Evolutionary conservation across 768 basidiomycete species (phyloP).

Genomic region (Leucocoprinus sp.): DNA sequence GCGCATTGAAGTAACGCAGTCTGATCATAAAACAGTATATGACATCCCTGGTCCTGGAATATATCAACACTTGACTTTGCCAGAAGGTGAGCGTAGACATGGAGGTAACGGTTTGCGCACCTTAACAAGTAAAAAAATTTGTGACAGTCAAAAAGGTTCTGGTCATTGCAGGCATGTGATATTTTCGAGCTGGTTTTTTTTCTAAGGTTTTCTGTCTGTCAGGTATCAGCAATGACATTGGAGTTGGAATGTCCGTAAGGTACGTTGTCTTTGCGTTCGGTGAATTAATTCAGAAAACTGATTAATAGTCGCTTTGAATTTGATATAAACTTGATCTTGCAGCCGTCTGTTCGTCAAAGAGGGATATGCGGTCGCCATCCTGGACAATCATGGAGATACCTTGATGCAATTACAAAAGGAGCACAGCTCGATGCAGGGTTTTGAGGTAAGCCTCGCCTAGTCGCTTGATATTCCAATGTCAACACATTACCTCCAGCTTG

Average conservation of each 20-base stretch:
- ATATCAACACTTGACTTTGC: too few species aligned
- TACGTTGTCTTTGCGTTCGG: constrained; percentile 47
- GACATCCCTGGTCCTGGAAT: too few species aligned
- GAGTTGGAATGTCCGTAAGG: constrained; percentile 47
- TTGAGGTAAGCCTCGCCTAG: constrained; percentile 38
- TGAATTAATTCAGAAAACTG: background rate
- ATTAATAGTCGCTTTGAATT: background rate
- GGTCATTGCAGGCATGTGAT: too few species aligned
- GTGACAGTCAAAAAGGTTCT: too few species aligned
- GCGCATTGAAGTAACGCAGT: too few species aligned
- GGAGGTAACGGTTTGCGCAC: too few species aligned
- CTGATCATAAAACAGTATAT: too few species aligned
- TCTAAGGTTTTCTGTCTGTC: too few species aligned
- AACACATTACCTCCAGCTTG: constrained; percentile 33
- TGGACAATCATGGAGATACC: constrained; percentile 48
- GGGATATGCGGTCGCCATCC: constrained; percentile 60
- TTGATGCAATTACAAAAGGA: constrained; percentile 45
- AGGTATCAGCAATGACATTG: too few species aligned
- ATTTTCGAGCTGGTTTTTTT: too few species aligned
- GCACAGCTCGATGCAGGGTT: constrained; percentile 41
- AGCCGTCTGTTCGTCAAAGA: constrained; percentile 54
- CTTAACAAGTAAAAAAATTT: too few species aligned
- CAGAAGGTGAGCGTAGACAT: too few species aligned
- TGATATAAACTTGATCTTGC: background rate
- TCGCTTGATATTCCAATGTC: background rate